Evolutionary conservation across 2,329 filamentous ascomycete species (phyloP), one percentile per base, ranked within the genome.

Genomic region (Davidsoniella eucalypti): DNA sequence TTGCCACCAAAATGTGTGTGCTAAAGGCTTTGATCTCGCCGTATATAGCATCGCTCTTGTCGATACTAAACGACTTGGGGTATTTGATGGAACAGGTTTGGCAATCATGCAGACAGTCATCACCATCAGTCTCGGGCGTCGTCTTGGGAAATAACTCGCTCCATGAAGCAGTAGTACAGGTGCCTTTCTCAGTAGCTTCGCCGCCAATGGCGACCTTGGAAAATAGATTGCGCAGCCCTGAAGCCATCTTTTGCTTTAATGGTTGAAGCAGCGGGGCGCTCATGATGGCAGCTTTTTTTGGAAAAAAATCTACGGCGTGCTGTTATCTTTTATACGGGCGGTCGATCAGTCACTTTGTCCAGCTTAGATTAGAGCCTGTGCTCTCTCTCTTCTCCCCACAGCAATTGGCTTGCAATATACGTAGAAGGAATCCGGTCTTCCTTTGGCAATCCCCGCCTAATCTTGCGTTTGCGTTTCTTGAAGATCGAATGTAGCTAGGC

Each of bases 41-140:
- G 61, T 93, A 96, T 45, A 98, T 67, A 58, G 80, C 69, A 61
- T 94, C 87, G 5, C 72, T 68, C 62, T 82, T 75, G 52, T 96
- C 84, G 50, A 94, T 78, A 60, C 80, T 78, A 66, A 82, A 82
- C 36, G 65, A 65, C 54, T 69, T 70, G 37, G 90, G 90, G 61
- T 88, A 93, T 54, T 78, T 75, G 56, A 90, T 71, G 12, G 79
- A 76, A 70, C 92, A 96, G 56, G 71, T 79, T 21, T 78, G 76
- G 69, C 90, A 98, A 66, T 96, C 90, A 62, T 79, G 86, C 50
- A 84, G 69, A 63, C 92, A 96, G 56, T 88, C 88, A 39, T 93
- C 85, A 55, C 88, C 90, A 64, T 95, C 90, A 40, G 84, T 67
- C 3, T 73, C 71, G n/a, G 84, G 77, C 59, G 83, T 73, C 37